Percentiles rank a stretch among this genome's conserved stretches.
Evolutionary conservation across 768 basidiomycete species (phyloP).

Genomic region (Pleurotus platypus): DNA sequence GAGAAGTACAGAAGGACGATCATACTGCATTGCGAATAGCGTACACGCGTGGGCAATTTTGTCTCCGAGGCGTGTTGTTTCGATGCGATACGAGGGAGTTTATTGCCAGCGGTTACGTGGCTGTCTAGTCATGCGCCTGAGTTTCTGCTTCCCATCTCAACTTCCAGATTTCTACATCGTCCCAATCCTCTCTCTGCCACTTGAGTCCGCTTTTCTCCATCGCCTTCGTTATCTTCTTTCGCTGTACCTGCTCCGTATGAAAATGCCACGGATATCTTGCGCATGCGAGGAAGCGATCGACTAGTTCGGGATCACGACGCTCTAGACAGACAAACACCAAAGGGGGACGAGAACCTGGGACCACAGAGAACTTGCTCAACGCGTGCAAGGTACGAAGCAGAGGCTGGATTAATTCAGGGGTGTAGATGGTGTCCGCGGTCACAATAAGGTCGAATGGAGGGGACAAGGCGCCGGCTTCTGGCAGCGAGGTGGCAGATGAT

Average conservation of each 20-base stretch:
- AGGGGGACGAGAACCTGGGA: conserved; percentile 33
- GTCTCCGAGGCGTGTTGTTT: too few relatives aligned
- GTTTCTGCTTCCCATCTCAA: conserved; percentile 23
- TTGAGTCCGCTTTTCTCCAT: conserved; percentile 52
- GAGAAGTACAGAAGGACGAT: too few relatives aligned
- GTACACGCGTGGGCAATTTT: too few relatives aligned
- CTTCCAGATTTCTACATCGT: conserved; percentile 80
- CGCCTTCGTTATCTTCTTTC: conserved; percentile 54
- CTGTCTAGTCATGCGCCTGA: neutral
- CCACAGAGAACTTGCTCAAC: conserved; percentile 38
- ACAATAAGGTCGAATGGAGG: conserved; percentile 76
- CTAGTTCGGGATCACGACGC: conserved; percentile 66
- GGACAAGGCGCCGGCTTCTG: conserved; percentile 22
- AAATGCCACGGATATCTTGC: conserved; percentile 59
- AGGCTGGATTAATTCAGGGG: conserved; percentile 54
- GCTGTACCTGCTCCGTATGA: conserved; percentile 51
- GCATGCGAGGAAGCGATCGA: conserved; percentile 53
- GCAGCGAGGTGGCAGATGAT: conserved; percentile 11
- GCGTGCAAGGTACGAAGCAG: conserved; percentile 65
- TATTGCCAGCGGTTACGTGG: too few relatives aligned
- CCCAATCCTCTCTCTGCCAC: conserved; percentile 75
- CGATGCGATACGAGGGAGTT: too few relatives aligned
- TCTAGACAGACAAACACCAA: conserved; percentile 68
- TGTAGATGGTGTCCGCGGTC: conserved; percentile 83
- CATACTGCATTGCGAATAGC: too few relatives aligned